These are phyloP conservation scores for Hyphopichia homilentoma DNA, from an alignment of 805 yeast genomes.

Conservation along the genomic window DNA sequence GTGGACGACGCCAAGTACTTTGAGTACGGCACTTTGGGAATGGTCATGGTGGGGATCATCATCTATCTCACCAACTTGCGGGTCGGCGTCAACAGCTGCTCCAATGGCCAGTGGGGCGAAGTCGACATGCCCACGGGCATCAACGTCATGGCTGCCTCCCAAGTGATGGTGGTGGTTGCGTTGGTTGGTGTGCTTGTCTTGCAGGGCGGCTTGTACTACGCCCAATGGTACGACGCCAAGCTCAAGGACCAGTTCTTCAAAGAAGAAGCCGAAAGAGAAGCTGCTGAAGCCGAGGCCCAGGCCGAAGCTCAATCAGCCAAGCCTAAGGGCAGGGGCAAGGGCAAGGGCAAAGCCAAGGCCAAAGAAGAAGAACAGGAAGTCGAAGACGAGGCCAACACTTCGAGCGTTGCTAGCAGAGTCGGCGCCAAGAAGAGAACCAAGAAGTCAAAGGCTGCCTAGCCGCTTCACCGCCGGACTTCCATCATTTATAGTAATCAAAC, in stretches of 20 bases:
- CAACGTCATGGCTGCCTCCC: conserved; percentile 88
- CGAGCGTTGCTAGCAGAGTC: too few species aligned
- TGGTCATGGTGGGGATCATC: conserved; percentile 67
- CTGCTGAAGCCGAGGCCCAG: conserved; percentile 12
- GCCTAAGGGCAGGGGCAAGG: conserved; percentile 1
- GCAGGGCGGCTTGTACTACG: conserved; percentile 88
- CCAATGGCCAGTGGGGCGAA: conserved; percentile 87
- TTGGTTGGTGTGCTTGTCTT: conserved; percentile 76
- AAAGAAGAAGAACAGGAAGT: conserved; percentile 10
- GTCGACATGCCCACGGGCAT: conserved; percentile 82
- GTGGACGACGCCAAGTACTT: conserved; percentile 77
- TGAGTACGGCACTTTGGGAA: conserved; percentile 83
- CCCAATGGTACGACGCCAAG: conserved; percentile 54
- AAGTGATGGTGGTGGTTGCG: conserved; percentile 67
- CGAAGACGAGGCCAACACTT: conserved; percentile 1
- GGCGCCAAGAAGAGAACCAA: too few species aligned
- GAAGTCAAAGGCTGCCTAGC: too few species aligned
- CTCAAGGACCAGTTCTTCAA: conserved; percentile 29
- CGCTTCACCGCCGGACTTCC: too few species aligned
- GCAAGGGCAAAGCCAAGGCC: conserved; percentile 7
- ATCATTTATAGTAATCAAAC: too few species aligned
- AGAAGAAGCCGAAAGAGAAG: conserved; percentile 21
- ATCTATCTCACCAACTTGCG: conserved; percentile 84
- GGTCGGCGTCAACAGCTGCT: conserved; percentile 69
- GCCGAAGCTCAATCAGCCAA: conserved; percentile 5